These are phyloP conservation scores for Zizania latifolia DNA, from an alignment of 176 grass and related monocot species.

Conservation along the genomic window DNA sequence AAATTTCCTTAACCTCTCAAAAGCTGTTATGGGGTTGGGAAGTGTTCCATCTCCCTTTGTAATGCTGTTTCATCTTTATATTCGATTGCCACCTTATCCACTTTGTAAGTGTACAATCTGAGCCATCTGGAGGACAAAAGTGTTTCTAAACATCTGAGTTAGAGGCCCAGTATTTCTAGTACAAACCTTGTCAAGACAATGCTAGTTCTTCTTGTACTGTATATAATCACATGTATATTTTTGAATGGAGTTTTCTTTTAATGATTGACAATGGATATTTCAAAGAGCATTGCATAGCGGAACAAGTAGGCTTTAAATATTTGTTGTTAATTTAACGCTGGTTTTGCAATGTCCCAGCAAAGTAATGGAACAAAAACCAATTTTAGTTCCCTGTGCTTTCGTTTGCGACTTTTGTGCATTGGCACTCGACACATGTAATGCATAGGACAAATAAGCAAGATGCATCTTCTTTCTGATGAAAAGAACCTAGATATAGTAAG, in stretches of 20 bases:
- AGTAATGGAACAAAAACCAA: neutral
- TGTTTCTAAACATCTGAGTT: conserved; percentile 11
- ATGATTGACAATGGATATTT: conserved; percentile 13
- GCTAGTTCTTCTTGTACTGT: neutral
- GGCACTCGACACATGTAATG: conserved; percentile 10
- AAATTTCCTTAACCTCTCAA: conserved; percentile 3
- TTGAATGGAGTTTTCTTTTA: neutral
- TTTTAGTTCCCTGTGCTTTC: conserved; percentile 11
- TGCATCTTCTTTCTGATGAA: conserved; percentile 11
- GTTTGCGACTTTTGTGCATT: neutral
- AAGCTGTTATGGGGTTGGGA: neutral
- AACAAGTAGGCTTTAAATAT: neutral
- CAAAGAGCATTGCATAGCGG: neutral
- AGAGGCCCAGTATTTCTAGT: neutral
- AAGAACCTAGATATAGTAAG: conserved; percentile 13
- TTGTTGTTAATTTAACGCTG: neutral
- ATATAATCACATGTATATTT: neutral
- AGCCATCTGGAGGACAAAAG: neutral
- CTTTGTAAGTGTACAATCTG: neutral
- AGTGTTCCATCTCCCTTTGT: conserved; percentile 1
- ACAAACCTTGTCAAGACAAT: conserved; percentile 22
- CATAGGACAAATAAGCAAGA: conserved; percentile 17
- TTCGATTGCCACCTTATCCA: neutral
- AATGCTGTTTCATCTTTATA: conserved; percentile 4
- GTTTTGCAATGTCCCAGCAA: neutral